Evolutionary conservation across 1,284 basidiomycete genomes (phyloP), one percentile per base, ranked within the genome.

Genomic region (Stygiomarasmius scandens): DNA sequence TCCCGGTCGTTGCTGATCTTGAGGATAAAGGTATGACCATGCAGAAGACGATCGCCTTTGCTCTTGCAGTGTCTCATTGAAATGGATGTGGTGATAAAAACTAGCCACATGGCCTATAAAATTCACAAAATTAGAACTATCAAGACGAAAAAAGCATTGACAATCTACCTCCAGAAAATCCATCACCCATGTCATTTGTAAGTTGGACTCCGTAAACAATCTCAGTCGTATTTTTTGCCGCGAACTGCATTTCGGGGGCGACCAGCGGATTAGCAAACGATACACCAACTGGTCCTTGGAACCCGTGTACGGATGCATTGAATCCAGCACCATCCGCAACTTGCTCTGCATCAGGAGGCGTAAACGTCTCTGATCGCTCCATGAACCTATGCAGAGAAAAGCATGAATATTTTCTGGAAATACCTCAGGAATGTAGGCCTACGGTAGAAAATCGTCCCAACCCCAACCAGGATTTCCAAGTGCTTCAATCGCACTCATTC

Each of bases 31-130:
- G 29, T 27, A 49, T 14, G 48, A 49, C 48, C 50, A 52, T 16
- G 50, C 50, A 14, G 22, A 52, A 12, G 34, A 52, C 14, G 50
- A 52, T 9, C 50, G 50, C 38, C 50, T 3, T n/a, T 58, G 51
- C 1, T 34, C 52, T 41, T 61, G 51, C 20, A 61, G 12, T 1
- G 60, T 58, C 20, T 56, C 50, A 46, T 61, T 61, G 34, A 61
- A 61, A 49, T 61, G 60, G n/a, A 61, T 58, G 23, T 58, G 54
- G 12, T 58, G 38, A 27, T 61, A 61, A 29, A 52, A 61, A 50
- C 53, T 50, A 24, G 60, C 56, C 1, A 58, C 52, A 22, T 61
- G 60, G 16, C 48, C 48, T 49, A 24, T 44, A n/a, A n/a, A 23
- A 14, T 16, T 14, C 3, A 32, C 9, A 16, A 8, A 32, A 6